Evolutionary conservation across 2,329 filamentous ascomycete genomes (phyloP).

Genomic region (Diaporthe sp.): DNA sequence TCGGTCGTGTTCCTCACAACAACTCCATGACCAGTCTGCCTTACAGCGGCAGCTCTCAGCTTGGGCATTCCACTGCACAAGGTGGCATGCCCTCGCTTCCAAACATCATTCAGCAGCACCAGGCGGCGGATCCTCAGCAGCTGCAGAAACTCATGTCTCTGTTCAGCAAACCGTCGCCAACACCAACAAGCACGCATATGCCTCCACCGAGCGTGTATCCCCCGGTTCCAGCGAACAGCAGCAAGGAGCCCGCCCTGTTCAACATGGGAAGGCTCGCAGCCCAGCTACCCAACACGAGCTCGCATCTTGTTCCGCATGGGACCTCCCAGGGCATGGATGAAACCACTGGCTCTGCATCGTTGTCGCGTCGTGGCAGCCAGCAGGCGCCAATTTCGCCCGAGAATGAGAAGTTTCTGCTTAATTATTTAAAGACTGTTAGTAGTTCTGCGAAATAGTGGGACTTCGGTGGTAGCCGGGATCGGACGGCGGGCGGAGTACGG

Average conservation of each 20-base stretch:
- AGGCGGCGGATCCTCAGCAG: slow-evolving; percentile 58
- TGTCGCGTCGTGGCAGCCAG: slow-evolving; percentile 36
- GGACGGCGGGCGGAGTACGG: neutral
- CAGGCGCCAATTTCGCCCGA: slow-evolving; percentile 40
- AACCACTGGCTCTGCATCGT: neutral
- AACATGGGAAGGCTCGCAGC: slow-evolving; percentile 35
- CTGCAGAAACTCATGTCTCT: slow-evolving; percentile 70
- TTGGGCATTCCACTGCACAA: slow-evolving; percentile 47
- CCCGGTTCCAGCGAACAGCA: slow-evolving; percentile 47
- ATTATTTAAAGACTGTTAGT: slow-evolving; percentile 41
- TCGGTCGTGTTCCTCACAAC: neutral
- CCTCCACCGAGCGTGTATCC: slow-evolving; percentile 37
- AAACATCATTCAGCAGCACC: slow-evolving; percentile 49
- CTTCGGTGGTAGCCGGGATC: neutral
- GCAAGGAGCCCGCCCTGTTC: slow-evolving; percentile 50
- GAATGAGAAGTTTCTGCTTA: slow-evolving; percentile 41
- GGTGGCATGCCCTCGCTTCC: slow-evolving; percentile 49
- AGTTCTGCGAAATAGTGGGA: slow-evolving; percentile 31
- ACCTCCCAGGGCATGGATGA: slow-evolving; percentile 32
- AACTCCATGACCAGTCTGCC: slow-evolving; percentile 9
- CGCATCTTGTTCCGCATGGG: slow-evolving; percentile 10
- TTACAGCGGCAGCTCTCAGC: slow-evolving; percentile 20
- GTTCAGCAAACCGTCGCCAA: slow-evolving; percentile 66
- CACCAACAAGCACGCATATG: slow-evolving; percentile 34
- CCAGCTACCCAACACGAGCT: slow-evolving; percentile 14